Evolutionary conservation across 495 filamentous ascomycete species (phyloP).

Genomic region (Trypethelium eluteriae): DNA sequence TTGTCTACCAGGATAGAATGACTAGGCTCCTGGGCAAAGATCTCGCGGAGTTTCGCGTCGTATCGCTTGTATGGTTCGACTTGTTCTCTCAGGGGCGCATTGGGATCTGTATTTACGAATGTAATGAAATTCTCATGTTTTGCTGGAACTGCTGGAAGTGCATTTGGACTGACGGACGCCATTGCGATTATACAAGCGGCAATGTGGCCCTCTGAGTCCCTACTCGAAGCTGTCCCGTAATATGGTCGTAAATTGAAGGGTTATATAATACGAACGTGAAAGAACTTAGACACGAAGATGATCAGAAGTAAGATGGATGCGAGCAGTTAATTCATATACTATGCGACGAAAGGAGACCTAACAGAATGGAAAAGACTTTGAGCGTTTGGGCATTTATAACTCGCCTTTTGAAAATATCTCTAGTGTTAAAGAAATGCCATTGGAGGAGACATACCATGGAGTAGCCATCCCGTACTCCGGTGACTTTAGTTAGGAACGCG

Average conservation of each 20-base stretch:
- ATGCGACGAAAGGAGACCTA: too few species aligned
- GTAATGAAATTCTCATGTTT: conserved; percentile 40
- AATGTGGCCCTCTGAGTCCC: background rate
- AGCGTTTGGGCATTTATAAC: background rate
- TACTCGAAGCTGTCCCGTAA: background rate
- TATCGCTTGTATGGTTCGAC: conserved; percentile 61
- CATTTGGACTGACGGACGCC: background rate
- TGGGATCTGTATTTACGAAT: conserved; percentile 43
- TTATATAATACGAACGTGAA: too few species aligned
- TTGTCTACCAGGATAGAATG: conserved; percentile 52
- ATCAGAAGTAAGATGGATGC: too few species aligned
- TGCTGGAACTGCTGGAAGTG: conserved; percentile 38
- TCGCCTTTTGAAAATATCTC: too few species aligned
- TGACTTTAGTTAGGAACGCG: background rate
- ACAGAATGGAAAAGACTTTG: too few species aligned
- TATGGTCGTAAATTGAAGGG: too few species aligned
- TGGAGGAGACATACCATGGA: too few species aligned
- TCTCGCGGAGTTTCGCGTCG: conserved; percentile 58
- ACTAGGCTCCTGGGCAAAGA: conserved; percentile 62
- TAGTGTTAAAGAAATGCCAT: too few species aligned
- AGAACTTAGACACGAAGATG: too few species aligned
- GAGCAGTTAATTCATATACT: too few species aligned
- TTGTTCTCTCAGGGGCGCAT: conserved; percentile 48
- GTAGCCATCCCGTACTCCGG: background rate
- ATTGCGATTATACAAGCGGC: background rate